Base-by-base conservation (phyloP, 2,329 filamentous ascomycete species). In the Berkeleyomyces basicola region DNA sequence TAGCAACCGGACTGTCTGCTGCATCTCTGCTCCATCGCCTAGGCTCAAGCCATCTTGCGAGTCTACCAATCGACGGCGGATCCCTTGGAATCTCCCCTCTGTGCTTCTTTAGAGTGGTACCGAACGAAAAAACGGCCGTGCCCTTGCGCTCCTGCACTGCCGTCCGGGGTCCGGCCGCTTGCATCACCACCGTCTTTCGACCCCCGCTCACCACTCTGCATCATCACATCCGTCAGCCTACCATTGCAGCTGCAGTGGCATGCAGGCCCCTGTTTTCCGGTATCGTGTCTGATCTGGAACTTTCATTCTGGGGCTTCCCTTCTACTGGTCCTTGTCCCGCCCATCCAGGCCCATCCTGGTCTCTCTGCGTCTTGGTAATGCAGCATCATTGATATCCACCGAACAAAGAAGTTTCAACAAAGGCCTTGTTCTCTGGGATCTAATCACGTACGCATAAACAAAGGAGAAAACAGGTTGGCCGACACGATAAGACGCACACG, bases 401-500 rank as follows among this genome's bases (percentile, higher is more conserved):
- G 23, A 23, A 23, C 23, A 23, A 23, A 23, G 23, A 23, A 23
- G 23, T 23, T n/a, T 46, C 14, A 7, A 46, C 49, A 37, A 53
- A 39, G 49, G 14, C 49, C 49, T 37, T 55, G 49, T n/a, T 55
- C 36, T 55, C 37, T 14, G n/a, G 49, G n/a, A 36, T 46, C 36
- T 14, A n/a, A 16, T 10, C 4, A 10, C 7, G 36, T n/a, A 46
- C 43, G 16, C 43, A 43, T 43, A 43, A 23, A 55, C 33, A 37
- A 37, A 55, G 33, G 39, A n/a, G 33, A 55, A 31, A n/a, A 55
- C 33, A 59, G 23, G 39, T 31, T 33, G 40, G 44, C 42, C 14
- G 36, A 59, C 58, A 59, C 42, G 58, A 59, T 59, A 59, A 59
- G 58, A 59, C 58, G 58, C 31, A 37, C 58, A 36, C 31, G 42